phyloP scores from a whole-genome alignment of 208 protist genomes.

The Trypanosoma rangeli region DNA sequence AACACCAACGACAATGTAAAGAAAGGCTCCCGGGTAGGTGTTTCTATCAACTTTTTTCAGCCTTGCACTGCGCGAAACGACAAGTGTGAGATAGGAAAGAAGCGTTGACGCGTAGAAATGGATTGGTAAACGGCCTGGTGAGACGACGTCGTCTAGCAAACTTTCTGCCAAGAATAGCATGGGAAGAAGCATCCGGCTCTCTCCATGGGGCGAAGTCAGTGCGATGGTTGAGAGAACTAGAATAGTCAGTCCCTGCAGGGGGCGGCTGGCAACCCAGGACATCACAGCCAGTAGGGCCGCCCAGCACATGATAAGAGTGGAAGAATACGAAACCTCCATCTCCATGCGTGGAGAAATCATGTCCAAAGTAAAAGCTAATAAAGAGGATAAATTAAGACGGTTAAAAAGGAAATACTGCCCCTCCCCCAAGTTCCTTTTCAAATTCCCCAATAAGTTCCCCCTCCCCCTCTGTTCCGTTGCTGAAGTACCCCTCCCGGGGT shows the following conservation, averaged over 20 bases:
- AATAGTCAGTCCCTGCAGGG: slow-evolving; percentile 49
- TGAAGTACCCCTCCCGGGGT: not conserved
- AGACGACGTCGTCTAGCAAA: slow-evolving; percentile 54
- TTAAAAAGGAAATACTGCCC: not conserved
- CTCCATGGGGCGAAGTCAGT: slow-evolving; percentile 66
- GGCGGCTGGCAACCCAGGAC: slow-evolving; percentile 41
- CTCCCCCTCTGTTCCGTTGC: not conserved
- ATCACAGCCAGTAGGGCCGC: slow-evolving; percentile 46
- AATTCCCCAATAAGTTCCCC: not conserved
- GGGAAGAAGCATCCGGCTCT: slow-evolving; percentile 76
- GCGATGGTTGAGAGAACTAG: slow-evolving; percentile 52
- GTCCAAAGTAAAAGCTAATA: not conserved
- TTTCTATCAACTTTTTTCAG: slow-evolving; percentile 38
- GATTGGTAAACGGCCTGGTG: slow-evolving; percentile 42
- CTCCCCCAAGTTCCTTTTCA: slow-evolving; percentile 4
- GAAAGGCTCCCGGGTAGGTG: slow-evolving; percentile 35
- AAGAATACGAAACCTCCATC: slow-evolving; percentile 85
- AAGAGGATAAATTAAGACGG: not conserved
- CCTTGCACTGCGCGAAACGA: slow-evolving; percentile 37
- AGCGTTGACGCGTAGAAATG: slow-evolving; percentile 85
- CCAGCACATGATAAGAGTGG: slow-evolving; percentile 73
- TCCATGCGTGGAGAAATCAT: slow-evolving; percentile 34
- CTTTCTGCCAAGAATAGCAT: slow-evolving; percentile 79
- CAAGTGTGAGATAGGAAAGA: slow-evolving; percentile 71
- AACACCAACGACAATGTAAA: slow-evolving; percentile 50